phyloP scores from a whole-genome alignment of 2,329 filamentous ascomycete genomes.

The Phaeoacremonium minimum region DNA sequence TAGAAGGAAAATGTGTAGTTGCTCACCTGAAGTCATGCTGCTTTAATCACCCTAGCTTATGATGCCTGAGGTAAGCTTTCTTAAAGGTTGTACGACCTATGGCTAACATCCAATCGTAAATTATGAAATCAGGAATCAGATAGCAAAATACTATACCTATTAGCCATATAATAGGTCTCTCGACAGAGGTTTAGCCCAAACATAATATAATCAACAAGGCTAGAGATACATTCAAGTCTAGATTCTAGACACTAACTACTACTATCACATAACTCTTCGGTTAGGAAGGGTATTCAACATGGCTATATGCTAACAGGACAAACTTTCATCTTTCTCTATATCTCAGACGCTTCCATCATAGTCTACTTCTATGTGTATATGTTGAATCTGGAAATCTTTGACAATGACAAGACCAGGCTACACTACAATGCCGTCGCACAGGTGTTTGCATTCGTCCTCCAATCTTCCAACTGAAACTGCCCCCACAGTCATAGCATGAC shows the following conservation, averaged over 20 bases:
- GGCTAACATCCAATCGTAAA: too few species aligned
- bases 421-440: slow-evolving; percentile 30
- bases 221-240: slow-evolving; percentile 20
- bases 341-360: slow-evolving; percentile 22
- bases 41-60: too few species aligned
- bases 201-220: slow-evolving; percentile 25
- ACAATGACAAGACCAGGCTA: slow-evolving; percentile 25
- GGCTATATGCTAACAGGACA: slow-evolving; percentile 29
- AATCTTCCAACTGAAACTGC: slow-evolving; percentile 22
- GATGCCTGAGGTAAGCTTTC: too few species aligned
- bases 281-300: slow-evolving; percentile 26
- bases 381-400: slow-evolving; percentile 25
- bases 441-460: slow-evolving; percentile 31
- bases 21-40: too few species aligned
- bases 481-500: slow-evolving; percentile 23
- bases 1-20: too few species aligned
- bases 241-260: slow-evolving; percentile 20
- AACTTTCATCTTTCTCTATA: slow-evolving; percentile 27
- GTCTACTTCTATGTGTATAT: slow-evolving; percentile 27
- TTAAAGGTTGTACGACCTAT: too few species aligned
- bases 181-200: slow-evolving; percentile 25
- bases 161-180: slow-evolving; percentile 24
- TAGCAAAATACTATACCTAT: too few species aligned
- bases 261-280: slow-evolving; percentile 32
- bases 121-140: too few species aligned